A percentile compares a stretch with the other conserved stretches of the same genome.
phyloP scores from a whole-genome alignment of 73 alveolate species.

The Paramecium pentaurelia region DNA sequence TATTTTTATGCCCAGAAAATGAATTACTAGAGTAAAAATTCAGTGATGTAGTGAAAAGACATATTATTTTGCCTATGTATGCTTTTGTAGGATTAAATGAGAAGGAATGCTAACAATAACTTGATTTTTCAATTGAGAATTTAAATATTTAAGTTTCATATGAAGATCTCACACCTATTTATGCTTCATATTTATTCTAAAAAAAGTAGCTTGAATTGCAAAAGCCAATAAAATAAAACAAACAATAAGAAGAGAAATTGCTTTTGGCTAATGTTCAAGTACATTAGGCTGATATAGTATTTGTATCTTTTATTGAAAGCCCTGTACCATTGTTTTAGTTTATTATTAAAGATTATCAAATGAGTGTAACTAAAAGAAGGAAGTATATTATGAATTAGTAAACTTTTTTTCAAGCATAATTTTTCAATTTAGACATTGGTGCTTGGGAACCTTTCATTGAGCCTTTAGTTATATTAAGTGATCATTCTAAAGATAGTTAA shows the following conservation, averaged over 20 bases:
- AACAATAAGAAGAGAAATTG: background rate
- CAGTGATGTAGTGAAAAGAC: background rate
- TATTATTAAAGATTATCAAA: background rate
- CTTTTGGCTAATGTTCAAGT: background rate
- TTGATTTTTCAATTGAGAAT: background rate
- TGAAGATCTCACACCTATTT: background rate
- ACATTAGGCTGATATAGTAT: background rate
- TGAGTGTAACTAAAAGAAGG: background rate
- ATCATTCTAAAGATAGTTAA: background rate
- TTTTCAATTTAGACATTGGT: constrained; percentile 15
- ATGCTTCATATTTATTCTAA: background rate
- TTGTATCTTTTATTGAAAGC: background rate
- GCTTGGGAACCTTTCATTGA: constrained; percentile 39
- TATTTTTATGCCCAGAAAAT: background rate
- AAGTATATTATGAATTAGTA: background rate
- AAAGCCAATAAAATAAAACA: background rate
- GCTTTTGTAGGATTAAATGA: background rate
- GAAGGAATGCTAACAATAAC: background rate
- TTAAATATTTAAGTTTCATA: background rate
- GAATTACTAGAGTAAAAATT: background rate
- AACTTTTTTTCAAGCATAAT: background rate
- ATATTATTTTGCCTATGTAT: background rate
- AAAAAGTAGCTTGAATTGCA: background rate
- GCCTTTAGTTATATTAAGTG: background rate
- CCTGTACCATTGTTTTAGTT: constrained; percentile 38